These are phyloP conservation scores for Penicillium polonicum DNA, from an alignment of 2,329 filamentous ascomycete genomes.

Conservation along the genomic window DNA sequence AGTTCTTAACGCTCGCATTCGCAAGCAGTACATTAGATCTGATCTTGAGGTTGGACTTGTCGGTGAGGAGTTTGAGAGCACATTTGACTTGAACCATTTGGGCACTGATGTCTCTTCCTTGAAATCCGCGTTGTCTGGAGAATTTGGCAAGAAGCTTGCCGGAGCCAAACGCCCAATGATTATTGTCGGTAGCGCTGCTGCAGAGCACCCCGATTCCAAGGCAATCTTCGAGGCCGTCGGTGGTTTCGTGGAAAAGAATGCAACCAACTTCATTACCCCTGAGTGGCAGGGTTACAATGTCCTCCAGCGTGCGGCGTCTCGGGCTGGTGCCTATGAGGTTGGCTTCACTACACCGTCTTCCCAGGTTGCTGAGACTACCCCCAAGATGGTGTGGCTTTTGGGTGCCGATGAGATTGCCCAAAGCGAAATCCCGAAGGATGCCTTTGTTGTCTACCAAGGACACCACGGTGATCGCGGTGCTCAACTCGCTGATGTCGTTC, in stretches of 20 bases:
- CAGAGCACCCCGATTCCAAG: conserved; percentile 87
- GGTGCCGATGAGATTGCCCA: conserved; percentile 88
- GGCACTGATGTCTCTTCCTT: conserved; percentile 75
- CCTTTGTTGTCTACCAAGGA: conserved; percentile 96
- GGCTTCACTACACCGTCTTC: conserved; percentile 86
- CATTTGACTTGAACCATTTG: conserved; percentile 91
- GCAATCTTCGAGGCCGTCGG: conserved; percentile 90
- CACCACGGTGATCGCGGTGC: conserved; percentile 95
- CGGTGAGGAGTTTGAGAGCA: conserved; percentile 87
- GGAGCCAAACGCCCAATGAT: conserved; percentile 93
- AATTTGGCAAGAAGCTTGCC: conserved; percentile 90
- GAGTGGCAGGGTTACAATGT: conserved; percentile 99
- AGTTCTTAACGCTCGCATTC: conserved; percentile 90
- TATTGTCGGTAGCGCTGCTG: conserved; percentile 86
- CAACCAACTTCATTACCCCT: conserved; percentile 77
- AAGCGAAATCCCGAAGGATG: conserved; percentile 87
- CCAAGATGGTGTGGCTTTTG: conserved; percentile 96
- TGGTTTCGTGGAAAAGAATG: conserved; percentile 88
- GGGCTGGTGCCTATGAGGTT: conserved; percentile 90
- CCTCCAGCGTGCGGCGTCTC: conserved; percentile 87
- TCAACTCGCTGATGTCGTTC: conserved; percentile 86
- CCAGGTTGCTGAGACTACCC: conserved; percentile 75
- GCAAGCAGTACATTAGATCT: conserved; percentile 96
- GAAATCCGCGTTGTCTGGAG: conserved; percentile 79
- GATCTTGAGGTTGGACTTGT: conserved; percentile 91